These are phyloP conservation scores for Alloteropsis semialata DNA, from an alignment of 176 grass and related monocot genomes.

Conservation along the genomic window DNA sequence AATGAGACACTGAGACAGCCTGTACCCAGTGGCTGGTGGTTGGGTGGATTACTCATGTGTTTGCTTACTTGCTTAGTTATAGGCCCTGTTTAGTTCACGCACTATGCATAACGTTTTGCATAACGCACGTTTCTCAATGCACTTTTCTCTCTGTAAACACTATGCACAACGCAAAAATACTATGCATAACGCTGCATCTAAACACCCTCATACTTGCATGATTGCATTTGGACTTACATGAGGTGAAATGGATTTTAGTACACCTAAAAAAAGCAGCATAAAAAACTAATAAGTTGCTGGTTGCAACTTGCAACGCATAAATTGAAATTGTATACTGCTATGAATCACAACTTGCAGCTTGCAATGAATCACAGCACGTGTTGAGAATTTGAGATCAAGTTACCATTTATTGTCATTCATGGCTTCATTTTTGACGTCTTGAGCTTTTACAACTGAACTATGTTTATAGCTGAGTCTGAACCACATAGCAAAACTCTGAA, in stretches of 20 bases:
- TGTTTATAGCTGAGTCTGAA: neutral
- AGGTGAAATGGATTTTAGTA: conserved; percentile 11
- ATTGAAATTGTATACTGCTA: too few species aligned
- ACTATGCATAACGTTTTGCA: too few species aligned
- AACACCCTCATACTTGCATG: conserved; percentile 4
- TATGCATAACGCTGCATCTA: too few species aligned
- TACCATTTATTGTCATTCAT: neutral
- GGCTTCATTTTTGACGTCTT: neutral
- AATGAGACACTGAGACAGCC: conserved; percentile 31
- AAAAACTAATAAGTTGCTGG: neutral
- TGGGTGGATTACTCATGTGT: conserved; percentile 15
- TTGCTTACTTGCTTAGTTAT: conserved; percentile 1
- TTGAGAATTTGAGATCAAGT: neutral
- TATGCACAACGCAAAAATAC: too few species aligned
- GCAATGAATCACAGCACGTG: too few species aligned
- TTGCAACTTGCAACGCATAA: neutral
- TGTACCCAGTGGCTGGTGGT: conserved; percentile 33
- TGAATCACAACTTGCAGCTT: too few species aligned
- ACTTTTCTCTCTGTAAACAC: too few species aligned
- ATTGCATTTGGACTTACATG: conserved; percentile 25
- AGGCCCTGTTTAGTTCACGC: too few species aligned
- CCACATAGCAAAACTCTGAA: neutral
- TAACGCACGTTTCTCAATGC: too few species aligned
- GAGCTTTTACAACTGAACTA: neutral
- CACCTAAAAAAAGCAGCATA: neutral